Base-by-base conservation (phyloP, 2,329 filamentous ascomycete species). In the Lojkania enalia region DNA sequence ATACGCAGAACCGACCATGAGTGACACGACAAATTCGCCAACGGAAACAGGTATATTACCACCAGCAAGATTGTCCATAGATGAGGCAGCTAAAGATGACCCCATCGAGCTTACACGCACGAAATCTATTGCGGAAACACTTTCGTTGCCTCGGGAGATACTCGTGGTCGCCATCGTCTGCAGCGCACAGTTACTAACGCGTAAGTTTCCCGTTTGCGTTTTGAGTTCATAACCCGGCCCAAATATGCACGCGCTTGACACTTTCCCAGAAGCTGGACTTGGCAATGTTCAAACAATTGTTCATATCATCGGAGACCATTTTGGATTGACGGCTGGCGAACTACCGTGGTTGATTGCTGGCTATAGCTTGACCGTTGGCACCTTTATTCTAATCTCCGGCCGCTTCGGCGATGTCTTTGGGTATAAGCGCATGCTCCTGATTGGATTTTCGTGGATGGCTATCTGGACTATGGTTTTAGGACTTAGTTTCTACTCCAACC, bases 361-460 rank as follows among this genome's bases (percentile, higher is more conserved):
- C 9, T 79, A 77, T 56, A 71, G 70, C 30, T 63, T 79, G 31
- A 76, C 74, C 0, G 71, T 75, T 2, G 76, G 77, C 9, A 77
- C 73, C 3, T 78, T 79, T 54, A 77, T 79, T 39, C 66, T 79
- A 6, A 55, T 76, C 2, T 71, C 75, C 1, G 77, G 77, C 1
- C 69, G 76, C 2, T 66, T 78, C 2, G 77, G 77, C 11, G 76
- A 79, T 57, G 49, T 77, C 20, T 78, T 74, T 44, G 77, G 77
- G 5, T 73, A 77, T 57, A 77, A 77, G 58, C 65, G 57, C 3
- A 67, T 79, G 46, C 71, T 80, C 45, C 55, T 80, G 18, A 58
- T 75, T 20, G 78, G 77, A 0, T 79, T 72, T 47, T 36, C 63
- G 27, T 80, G 77, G 76, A 77, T 78, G 47, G 72, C 68, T 1